Base-by-base conservation (phyloP, 345 rosid genomes). In the Schrenkiella parvula region DNA sequence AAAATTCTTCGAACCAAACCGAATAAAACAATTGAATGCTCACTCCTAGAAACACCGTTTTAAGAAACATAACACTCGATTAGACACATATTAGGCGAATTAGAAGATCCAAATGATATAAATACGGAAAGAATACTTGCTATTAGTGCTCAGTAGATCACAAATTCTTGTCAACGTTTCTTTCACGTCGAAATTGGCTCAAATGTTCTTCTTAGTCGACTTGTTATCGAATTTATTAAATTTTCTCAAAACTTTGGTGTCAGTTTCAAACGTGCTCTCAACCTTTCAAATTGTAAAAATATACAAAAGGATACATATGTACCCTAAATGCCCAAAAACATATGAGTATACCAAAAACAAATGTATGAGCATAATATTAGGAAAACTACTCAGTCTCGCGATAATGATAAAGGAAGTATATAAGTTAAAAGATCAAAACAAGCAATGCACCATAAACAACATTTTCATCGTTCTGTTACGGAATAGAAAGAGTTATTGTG, bases 261-360 rank as follows among this genome's bases (percentile, higher is more conserved):
- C 68, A 11, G 11, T 51, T 14, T 52, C 46, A 51, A 21, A 71
- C 62, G 62, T 71, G 69, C 69, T 52, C 44, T 22, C 69, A 29
- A 63, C 69, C 44, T 29, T 52, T 21, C 22, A 43, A 18, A 14
- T 60, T 37, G 41, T 37, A 42, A 34, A 11, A 46, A 47, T 59
- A 70, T 18, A 70, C 48, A 2, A 52, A 41, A 41, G 18, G 18
- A 31, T 34, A 70, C 25, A 56, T 43, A 19, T 28, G 22, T 32
- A 56, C 26, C 14, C 58, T 42, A 14, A 55, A 31, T 31, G 34
- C 46, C 34, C 15, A 31, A 47, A 58, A 70, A 10, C 38, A 70
- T 34, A 57, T n/a, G 21, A 10, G 17, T 54, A 68, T 37, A 23
- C 58, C 65, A 5, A 69, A 46, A 17, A 46, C 11, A 8, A 50